Evolutionary conservation across 257 asterid genomes (phyloP).

Genomic region (Orobanche coerulescens): DNA sequence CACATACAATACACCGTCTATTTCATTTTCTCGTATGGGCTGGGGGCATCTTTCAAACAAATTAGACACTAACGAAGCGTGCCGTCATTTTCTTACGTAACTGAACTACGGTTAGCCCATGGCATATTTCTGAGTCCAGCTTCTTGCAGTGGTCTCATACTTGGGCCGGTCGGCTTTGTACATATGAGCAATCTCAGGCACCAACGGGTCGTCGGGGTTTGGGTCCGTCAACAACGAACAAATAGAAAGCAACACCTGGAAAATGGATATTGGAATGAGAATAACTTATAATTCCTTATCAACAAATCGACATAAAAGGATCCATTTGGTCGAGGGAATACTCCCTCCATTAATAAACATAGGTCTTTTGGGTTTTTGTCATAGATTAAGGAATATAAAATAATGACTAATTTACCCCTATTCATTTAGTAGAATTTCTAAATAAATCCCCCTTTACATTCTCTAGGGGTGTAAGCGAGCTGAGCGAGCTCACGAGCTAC

Average conservation of each 20-base stretch:
- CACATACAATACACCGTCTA: background rate
- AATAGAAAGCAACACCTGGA: conserved; percentile 38
- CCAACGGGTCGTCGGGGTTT: conserved; percentile 43
- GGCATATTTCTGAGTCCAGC: conserved; percentile 45
- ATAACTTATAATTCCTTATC: background rate
- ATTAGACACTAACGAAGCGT: conserved; percentile 15
- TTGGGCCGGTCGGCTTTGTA: conserved; percentile 37
- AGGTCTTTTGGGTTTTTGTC: no score
- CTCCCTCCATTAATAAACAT: no score
- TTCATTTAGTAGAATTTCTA: no score
- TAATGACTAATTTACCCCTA: no score
- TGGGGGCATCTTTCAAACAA: background rate
- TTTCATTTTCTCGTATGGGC: conserved; percentile 18
- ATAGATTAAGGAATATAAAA: no score
- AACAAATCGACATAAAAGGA: background rate
- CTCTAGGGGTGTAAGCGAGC: no score
- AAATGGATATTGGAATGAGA: background rate
- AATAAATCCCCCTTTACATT: no score
- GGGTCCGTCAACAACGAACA: conserved; percentile 46
- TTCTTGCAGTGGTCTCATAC: conserved; percentile 40
- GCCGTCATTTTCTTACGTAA: background rate
- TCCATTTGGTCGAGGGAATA: background rate
- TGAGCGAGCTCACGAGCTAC: no score
- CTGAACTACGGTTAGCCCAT: conserved; percentile 29
- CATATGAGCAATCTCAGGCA: conserved; percentile 43